Evolutionary conservation across 371 early-diverging fungal genomes (phyloP).

Genomic region (Mucor racemosus): DNA sequence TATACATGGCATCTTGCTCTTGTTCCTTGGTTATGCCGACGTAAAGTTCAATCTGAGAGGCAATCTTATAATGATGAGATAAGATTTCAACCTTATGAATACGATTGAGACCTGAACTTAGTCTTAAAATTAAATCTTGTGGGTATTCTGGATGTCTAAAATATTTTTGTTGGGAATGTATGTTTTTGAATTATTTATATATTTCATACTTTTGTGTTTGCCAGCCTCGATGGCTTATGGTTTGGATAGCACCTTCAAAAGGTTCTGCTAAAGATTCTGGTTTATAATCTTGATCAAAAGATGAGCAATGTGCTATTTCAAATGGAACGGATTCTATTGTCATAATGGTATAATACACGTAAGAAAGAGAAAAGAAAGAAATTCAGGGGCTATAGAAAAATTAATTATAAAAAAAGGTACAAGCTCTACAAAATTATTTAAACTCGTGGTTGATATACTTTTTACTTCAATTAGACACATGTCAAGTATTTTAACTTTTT

Average conservation of each 20-base stretch:
- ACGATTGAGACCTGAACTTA: slow-evolving; percentile 61
- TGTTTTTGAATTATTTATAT: not conserved
- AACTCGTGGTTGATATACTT: slow-evolving; percentile 18
- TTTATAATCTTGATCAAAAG: slow-evolving; percentile 41
- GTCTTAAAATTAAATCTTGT: slow-evolving; percentile 68
- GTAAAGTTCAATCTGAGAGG: slow-evolving; percentile 74
- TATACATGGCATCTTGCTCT: slow-evolving; percentile 27
- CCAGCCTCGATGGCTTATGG: slow-evolving; percentile 45
- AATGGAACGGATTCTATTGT: slow-evolving; percentile 22
- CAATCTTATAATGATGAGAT: slow-evolving; percentile 83
- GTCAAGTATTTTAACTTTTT: not conserved
- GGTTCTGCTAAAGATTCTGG: slow-evolving; percentile 40
- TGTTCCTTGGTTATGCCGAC: slow-evolving; percentile 52
- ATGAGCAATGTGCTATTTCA: slow-evolving; percentile 33
- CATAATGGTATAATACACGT: slow-evolving; percentile 4
- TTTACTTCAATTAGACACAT: slow-evolving; percentile 2
- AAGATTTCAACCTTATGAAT: slow-evolving; percentile 74
- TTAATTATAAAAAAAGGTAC: slow-evolving; percentile 1
- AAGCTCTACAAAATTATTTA: not conserved
- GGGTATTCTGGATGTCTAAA: slow-evolving; percentile 66
- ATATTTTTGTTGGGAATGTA: not conserved
- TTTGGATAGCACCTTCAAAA: slow-evolving; percentile 27
- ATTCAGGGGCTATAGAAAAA: slow-evolving; percentile 11
- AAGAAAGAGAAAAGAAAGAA: not conserved
- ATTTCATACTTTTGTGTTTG: slow-evolving; percentile 47